Base-by-base conservation (phyloP, 495 filamentous ascomycete species). In the Lentithecium fluviatile region DNA sequence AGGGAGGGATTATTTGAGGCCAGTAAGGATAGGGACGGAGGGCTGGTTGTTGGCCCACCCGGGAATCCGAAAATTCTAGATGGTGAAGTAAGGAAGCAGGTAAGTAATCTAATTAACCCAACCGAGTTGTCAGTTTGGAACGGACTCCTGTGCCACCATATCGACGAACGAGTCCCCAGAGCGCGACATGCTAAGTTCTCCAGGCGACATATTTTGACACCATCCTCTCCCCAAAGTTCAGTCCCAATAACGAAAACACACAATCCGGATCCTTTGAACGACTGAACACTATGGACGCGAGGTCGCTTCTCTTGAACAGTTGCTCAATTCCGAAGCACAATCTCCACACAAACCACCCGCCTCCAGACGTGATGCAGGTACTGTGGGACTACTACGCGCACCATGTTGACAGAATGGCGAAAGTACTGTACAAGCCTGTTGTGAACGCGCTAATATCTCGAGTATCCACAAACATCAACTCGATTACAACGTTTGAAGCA, bases 351-450 rank as follows among this genome's bases (percentile, higher is more conserved):
- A 56, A 50, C n/a, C 48, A 58, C 24, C 55, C 61, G 20, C 17
- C 48, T 20, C 36, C 61, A 6, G 47, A 37, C 15, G 26, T 58
- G 8, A 64, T 58, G 61, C 19, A n/a, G 3, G 17, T 34, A 15
- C 46, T 64, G 2, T 64, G 61, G 61, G 37, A 56, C 1, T 54
- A 64, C 32, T 64, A 64, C 34, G 5, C 15, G 37, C 20, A 2
- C 34, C 50, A 64, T 36, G 47, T 64, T 2, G 55, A 64, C 26
- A 23, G 46, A 11, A 21, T 64, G 37, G 38, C 58, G 23, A 64
- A 64, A 42, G 26, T 64, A 11, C 34, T 58, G 23, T 64, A 64
- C 40, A 64, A 64, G 55, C 61, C 61, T 0, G 23, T 25, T 2
- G 55, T 53, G 11, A 20, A 58, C n/a, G 8, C 26, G 6, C 20